phyloP scores from a whole-genome alignment of 441 rosid species.

The Omphalea diandra region DNA sequence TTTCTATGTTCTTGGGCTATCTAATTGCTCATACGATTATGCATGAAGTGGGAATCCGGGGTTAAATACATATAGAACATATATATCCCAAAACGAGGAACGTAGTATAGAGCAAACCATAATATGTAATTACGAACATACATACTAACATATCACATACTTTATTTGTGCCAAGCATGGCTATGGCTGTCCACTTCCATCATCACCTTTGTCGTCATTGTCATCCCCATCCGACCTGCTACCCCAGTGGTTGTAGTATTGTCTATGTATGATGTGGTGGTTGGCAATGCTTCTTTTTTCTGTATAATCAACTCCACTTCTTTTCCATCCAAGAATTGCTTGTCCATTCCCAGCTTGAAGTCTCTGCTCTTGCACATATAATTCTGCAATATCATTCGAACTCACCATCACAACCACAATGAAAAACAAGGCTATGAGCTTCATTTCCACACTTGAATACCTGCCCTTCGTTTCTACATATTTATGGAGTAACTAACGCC shows the following conservation, averaged over 20 bases:
- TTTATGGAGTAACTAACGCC: background rate
- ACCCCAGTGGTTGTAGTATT: conserved; percentile 24
- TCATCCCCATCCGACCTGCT: conserved; percentile 16
- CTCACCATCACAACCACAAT: conserved; percentile 29
- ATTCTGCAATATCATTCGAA: conserved; percentile 28
- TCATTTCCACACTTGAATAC: conserved; percentile 20
- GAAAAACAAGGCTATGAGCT: conserved; percentile 20
- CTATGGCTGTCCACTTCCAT: conserved; percentile 19
- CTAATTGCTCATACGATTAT: too few species aligned
- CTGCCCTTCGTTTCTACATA: background rate
- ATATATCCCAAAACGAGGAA: too few species aligned
- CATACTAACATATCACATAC: background rate
- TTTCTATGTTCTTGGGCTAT: too few species aligned
- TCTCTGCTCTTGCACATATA: conserved; percentile 26
- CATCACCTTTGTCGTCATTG: conserved; percentile 13
- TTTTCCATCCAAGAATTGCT: conserved; percentile 9
- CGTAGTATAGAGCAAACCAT: too few species aligned
- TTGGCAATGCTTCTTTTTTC: conserved; percentile 32
- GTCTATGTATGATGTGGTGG: conserved; percentile 48
- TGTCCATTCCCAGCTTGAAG: conserved; percentile 18
- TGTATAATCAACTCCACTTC: conserved; percentile 10
- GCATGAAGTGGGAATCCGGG: too few species aligned
- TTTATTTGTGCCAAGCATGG: background rate
- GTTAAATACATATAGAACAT: too few species aligned
- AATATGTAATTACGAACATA: too few species aligned